phyloP scores from a whole-genome alignment of 2,329 filamentous ascomycete species.

The Albifimbria verrucaria region DNA sequence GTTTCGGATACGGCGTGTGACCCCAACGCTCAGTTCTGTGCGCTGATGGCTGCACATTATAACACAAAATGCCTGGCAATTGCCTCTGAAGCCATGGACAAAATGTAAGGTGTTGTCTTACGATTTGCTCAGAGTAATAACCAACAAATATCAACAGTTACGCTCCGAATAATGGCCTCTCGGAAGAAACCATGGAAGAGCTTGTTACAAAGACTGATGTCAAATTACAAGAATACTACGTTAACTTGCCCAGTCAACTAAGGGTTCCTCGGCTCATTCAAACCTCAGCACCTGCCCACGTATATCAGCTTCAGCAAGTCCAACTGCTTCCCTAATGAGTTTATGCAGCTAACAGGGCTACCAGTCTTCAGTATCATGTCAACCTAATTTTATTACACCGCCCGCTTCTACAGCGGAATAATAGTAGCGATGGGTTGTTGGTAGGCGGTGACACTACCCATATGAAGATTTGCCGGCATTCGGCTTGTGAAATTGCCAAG shows the following conservation, averaged over 20 bases:
- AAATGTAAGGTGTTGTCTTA: slow-evolving; percentile 2
- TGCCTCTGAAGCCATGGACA: slow-evolving; percentile 4
- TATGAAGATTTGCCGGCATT: slow-evolving; percentile 16
- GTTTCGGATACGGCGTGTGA: not conserved
- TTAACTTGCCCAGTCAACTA: slow-evolving; percentile 3
- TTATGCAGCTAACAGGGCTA: not conserved
- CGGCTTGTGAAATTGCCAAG: slow-evolving; percentile 14
- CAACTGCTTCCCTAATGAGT: fast-evolving
- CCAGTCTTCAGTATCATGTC: slow-evolving; percentile 19
- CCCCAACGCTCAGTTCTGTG: not conserved
- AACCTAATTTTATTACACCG: slow-evolving; percentile 16
- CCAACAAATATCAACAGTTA: not conserved
- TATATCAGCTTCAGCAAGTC: slow-evolving; percentile 19
- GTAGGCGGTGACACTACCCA: too few species aligned
- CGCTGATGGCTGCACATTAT: slow-evolving; percentile 7
- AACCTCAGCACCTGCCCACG: slow-evolving; percentile 9
- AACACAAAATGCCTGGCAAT: slow-evolving; percentile 1
- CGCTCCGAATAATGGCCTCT: slow-evolving; percentile 3
- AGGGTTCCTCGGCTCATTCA: not conserved
- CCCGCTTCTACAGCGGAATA: slow-evolving; percentile 9
- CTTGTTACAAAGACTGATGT: slow-evolving; percentile 5
- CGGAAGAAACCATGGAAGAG: not conserved
- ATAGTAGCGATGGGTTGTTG: not conserved
- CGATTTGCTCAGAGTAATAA: not conserved
- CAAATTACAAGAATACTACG: slow-evolving; percentile 1